Base-by-base conservation (phyloP, 179 eudicot genomes). In the Pouteria campechiana region DNA sequence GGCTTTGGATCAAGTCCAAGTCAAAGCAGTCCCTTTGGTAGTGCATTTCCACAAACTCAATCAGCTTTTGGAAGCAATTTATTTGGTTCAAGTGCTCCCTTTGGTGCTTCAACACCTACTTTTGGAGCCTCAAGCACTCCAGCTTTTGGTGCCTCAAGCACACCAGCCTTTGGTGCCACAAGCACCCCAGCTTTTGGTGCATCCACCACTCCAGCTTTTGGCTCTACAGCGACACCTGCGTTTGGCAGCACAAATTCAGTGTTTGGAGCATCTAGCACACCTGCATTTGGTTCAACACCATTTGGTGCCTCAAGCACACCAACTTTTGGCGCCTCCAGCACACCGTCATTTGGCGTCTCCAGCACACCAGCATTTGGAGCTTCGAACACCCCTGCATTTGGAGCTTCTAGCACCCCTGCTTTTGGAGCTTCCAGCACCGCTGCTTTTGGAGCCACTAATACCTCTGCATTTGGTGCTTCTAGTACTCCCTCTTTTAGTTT, bases 21-120 rank as follows among this genome's bases (percentile, higher is more conserved):
- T 23, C 95, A 63, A 44, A 36, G 90, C 46, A 85, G 83, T 67
- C 97, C 93, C 18, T 85, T 79, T 64, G 98, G 98, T 37, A 68
- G 80, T 59, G 65, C 93, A 48, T 69, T 71, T 61, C 95, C 72
- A 61, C 95, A 81, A 57, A 71, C 93, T 18, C 98, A 90, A 66
- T 84, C 98, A 11, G 73, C 93, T 0, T 90, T 86, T 67, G 92
- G 97, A 16, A 88, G 73, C 69, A 78, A 52, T 62, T 32, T 63
- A 24, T 83, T 87, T 66, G 87, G 87, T 28, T 67, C 90, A 15
- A 48, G 93, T 39, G 42, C 79, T 8, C 70, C 87, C 36, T 88
- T 83, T 69, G 87, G 83, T 33, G 76, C 79, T 9, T 47, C 79
- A 44, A 85, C 76, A 61, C 74, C 95, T 32, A 46, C 92, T 41